Evolutionary conservation across 2,329 filamentous ascomycete species (phyloP).

Genomic region (Alternaria gansuensis): DNA sequence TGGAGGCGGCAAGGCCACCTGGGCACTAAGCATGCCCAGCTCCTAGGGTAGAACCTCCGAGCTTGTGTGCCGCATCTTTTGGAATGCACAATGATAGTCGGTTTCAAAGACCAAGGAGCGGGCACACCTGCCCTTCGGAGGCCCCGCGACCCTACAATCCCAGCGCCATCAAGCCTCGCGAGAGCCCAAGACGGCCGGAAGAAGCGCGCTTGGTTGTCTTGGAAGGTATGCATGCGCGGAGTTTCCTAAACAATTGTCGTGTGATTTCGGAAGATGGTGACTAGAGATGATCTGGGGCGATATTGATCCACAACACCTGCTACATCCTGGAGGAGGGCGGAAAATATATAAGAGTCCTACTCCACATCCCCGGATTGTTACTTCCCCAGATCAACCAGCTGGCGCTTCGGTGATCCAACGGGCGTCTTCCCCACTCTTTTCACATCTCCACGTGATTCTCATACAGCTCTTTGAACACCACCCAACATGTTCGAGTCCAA

Average conservation of each 20-base stretch:
- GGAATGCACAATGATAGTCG: conserved; percentile 6
- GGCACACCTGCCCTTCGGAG: conserved; percentile 24
- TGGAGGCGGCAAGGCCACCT: conserved; percentile 2
- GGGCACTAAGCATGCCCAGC: conserved; percentile 27
- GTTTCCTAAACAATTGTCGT: conserved; percentile 16
- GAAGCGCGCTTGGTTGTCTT: conserved; percentile 36
- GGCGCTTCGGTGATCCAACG: conserved; percentile 30
- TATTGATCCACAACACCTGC: conserved; percentile 2
- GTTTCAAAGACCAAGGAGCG: conserved; percentile 14
- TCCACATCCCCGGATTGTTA: conserved; percentile 30
- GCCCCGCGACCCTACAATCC: conserved; percentile 18
- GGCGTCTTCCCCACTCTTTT: conserved; percentile 22
- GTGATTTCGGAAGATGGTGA: conserved; percentile 27
- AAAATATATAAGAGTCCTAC: conserved; percentile 34
- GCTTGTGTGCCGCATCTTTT: conserved; percentile 20
- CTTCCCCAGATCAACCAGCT: conserved; percentile 40
- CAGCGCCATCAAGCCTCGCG: conserved; percentile 24
- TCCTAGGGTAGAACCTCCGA: conserved; percentile 20
- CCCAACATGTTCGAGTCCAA: conserved; percentile 33
- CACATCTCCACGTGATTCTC: neutral
- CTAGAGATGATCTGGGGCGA: conserved; percentile 11
- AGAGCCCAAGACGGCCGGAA: conserved; percentile 36
- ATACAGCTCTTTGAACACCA: neutral
- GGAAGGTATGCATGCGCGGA: conserved; percentile 31
- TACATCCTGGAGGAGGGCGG: neutral